phyloP scores from a whole-genome alignment of 2,329 filamentous ascomycete genomes.

The Sordariomycetes sp. region DNA sequence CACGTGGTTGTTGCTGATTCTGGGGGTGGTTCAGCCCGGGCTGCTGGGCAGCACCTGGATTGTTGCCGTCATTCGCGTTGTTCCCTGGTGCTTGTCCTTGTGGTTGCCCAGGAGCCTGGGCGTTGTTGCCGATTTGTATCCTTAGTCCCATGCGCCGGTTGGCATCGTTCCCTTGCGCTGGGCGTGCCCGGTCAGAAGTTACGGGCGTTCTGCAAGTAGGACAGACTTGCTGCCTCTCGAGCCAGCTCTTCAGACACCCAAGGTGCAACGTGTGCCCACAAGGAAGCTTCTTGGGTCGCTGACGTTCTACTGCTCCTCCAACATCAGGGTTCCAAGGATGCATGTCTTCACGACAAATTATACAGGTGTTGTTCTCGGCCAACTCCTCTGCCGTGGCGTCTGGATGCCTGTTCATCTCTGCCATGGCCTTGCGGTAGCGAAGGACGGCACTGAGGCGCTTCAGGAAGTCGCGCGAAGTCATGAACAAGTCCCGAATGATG shows the following conservation, averaged over 20 bases:
- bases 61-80: background rate
- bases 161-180: slow-evolving; percentile 7
- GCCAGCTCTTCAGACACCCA: slow-evolving; percentile 90
- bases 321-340: slow-evolving; percentile 58
- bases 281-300: slow-evolving; percentile 88
- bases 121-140: slow-evolving; percentile 18
- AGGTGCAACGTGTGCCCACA: slow-evolving; percentile 95
- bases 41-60: slow-evolving; percentile 8
- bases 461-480: slow-evolving; percentile 85
- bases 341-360: slow-evolving; percentile 97
- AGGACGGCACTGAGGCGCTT: slow-evolving; percentile 84
- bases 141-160: slow-evolving; percentile 17
- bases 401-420: slow-evolving; percentile 90
- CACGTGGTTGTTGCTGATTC: slow-evolving; percentile 4
- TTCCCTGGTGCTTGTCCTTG: slow-evolving; percentile 10
- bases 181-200: slow-evolving; percentile 17
- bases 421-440: slow-evolving; percentile 81
- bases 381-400: slow-evolving; percentile 87
- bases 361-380: slow-evolving; percentile 81
- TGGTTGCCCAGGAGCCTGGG: slow-evolving; percentile 8
- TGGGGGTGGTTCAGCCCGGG: slow-evolving; percentile 12
- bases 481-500: slow-evolving; percentile 89
- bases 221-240: slow-evolving; percentile 94
- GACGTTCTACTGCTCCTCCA: slow-evolving; percentile 69
- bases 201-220: slow-evolving; percentile 88